Percentiles rank a stretch among this genome's conserved stretches.
phyloP scores from a whole-genome alignment of 352 stramenopile species.

The Achlya hypogyna region DNA sequence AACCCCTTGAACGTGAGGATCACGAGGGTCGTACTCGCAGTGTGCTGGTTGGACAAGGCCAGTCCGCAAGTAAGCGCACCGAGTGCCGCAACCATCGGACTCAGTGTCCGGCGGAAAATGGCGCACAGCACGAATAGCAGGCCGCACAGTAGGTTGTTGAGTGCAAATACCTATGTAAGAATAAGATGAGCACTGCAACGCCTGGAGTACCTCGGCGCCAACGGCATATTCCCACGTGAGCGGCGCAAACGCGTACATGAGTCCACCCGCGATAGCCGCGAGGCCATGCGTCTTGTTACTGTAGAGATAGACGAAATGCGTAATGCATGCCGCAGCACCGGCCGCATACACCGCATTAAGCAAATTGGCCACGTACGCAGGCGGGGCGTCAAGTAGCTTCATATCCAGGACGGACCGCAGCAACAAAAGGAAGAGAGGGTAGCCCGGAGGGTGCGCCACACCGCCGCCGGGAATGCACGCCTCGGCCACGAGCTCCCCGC shows the following conservation, averaged over 20 bases:
- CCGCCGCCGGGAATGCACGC: constrained; percentile 44
- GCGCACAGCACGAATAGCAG: constrained; percentile 26
- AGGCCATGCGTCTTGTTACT: constrained; percentile 10
- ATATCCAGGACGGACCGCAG: neutral
- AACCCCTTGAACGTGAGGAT: neutral
- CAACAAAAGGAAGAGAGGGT: constrained; percentile 36
- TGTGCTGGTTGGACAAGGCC: constrained; percentile 79
- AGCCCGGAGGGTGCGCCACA: constrained; percentile 64
- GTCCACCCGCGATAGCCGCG: constrained; percentile 19
- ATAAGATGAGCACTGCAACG: neutral
- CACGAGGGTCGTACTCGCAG: constrained; percentile 20
- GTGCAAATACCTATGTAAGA: constrained; percentile 45
- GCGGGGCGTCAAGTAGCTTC: neutral
- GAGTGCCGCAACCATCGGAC: neutral
- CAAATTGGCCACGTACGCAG: constrained; percentile 20
- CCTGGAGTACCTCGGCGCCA: constrained; percentile 43
- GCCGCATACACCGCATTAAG: constrained; percentile 11
- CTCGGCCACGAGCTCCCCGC: constrained; percentile 67
- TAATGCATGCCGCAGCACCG: constrained; percentile 2
- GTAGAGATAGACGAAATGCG: constrained; percentile 17
- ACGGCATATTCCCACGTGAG: constrained; percentile 71
- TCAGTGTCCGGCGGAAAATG: constrained; percentile 25
- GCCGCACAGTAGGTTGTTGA: constrained; percentile 69
- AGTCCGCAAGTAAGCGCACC: constrained; percentile 67
- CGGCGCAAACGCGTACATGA: constrained; percentile 50